Evolutionary conservation across 2,329 filamentous ascomycete genomes (phyloP).

Genomic region (Exophiala bonariae): DNA sequence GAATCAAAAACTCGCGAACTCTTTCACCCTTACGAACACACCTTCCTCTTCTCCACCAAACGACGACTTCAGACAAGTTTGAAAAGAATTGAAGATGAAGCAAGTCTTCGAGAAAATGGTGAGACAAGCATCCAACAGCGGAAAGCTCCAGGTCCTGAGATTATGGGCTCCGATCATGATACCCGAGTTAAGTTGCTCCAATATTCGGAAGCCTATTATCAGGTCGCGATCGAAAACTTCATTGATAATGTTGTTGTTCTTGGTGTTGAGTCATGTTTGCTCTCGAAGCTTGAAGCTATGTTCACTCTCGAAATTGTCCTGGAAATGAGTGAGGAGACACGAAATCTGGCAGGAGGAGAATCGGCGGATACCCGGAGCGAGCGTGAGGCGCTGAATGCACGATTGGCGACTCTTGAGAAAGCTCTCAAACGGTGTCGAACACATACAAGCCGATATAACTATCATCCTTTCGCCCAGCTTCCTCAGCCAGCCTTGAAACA

Average conservation of each 20-base stretch:
- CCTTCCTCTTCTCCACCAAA: slow-evolving; percentile 19
- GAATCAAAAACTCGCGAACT: slow-evolving; percentile 27
- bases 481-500: no score
- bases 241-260: slow-evolving; percentile 39
- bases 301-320: slow-evolving; percentile 34
- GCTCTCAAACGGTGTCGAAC: slow-evolving; percentile 9
- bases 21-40: slow-evolving; percentile 22
- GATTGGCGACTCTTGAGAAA: slow-evolving; percentile 6
- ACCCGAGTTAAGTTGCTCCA: slow-evolving; percentile 25
- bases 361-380: slow-evolving; percentile 27
- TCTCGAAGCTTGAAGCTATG: slow-evolving; percentile 35
- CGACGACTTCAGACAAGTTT: slow-evolving; percentile 4
- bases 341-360: slow-evolving; percentile 31
- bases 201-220: slow-evolving; percentile 29
- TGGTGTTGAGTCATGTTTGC: slow-evolving; percentile 40
- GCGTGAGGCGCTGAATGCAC: slow-evolving; percentile 14
- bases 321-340: slow-evolving; percentile 32
- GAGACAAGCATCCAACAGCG: slow-evolving; percentile 13
- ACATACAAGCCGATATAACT: slow-evolving; percentile 1
- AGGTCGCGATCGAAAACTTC: slow-evolving; percentile 34
- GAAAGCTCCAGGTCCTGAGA: neutral
- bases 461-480: no score
- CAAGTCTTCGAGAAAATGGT: slow-evolving; percentile 1
- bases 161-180: slow-evolving; percentile 9
- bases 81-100: neutral